Base-by-base conservation (phyloP, 108 stramenopile species). In the Stephanodiscus minutulus region DNA sequence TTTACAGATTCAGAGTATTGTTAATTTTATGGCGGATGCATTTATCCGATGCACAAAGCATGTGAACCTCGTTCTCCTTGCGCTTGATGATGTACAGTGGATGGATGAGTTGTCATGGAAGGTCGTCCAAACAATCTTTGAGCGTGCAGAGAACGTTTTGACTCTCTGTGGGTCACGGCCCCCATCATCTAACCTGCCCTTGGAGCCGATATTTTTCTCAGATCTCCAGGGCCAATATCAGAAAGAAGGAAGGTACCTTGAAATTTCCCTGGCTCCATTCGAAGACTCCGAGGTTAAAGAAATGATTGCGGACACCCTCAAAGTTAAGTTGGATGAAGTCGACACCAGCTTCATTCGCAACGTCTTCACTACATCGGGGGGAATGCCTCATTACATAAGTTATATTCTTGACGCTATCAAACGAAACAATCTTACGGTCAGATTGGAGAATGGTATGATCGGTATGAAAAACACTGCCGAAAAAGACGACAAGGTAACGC, bases 91-190 rank as follows among this genome's bases (percentile, higher is more conserved):
- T 64, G 65, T 87, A 11, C 85, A 86, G 9, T 70, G 77, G 46
- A 77, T 85, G 66, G 90, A 91, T 70, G 83, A 81, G 33, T 70
- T 87, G 70, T 82, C 86, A 6, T 91, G 88, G 88, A 85, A 74
- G 41, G 82, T 88, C 18, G 70, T 91, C 11, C 64, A 82, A 62
- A 60, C 52, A 37, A 66, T 91, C 22, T 83, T 77, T 24, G 62
- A 77, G 36, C 54, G 68, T 28, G 65, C 55, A 1, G n/a, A 85
- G 56, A 91, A 91, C 56, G 63, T 91, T 21, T 58, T 91, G 24
- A 68, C 76, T n/a, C 48, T 91, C 21, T 72, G 85, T 64, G 74
- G 86, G 24, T 78, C 85, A 27, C 69, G 83, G 3, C 71, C 74
- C 9, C 50, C 64, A 1, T 70, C 70, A 7, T 37, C 53, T 1